Evolutionary conservation across 805 yeast genomes (phyloP).

Genomic region (Candida sakaeoensis): DNA sequence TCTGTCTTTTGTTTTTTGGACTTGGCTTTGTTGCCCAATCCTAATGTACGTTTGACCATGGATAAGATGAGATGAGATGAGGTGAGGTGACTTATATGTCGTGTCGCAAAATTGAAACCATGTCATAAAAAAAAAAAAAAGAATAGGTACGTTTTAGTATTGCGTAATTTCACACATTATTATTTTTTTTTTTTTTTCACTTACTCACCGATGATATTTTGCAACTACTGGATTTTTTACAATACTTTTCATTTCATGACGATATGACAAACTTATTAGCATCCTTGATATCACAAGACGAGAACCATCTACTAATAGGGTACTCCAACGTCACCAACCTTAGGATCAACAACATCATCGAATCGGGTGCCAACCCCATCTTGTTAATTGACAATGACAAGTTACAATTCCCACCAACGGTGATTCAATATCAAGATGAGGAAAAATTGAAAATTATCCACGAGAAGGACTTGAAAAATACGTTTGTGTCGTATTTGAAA

Average conservation of each 20-base stretch:
- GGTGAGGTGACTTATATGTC: too few species aligned
- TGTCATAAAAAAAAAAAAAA: neutral
- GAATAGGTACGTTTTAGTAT: neutral
- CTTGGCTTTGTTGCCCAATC: conserved; percentile 46
- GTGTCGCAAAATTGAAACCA: conserved; percentile 1
- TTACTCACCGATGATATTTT: neutral
- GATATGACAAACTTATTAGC: conserved; percentile 25
- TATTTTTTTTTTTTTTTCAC: conserved; percentile 2
- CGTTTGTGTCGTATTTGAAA: conserved; percentile 37
- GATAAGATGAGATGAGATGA: neutral
- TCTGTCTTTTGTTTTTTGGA: conserved; percentile 38
- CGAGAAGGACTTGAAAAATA: conserved; percentile 1
- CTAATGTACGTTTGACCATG: conserved; percentile 34
- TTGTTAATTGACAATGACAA: conserved; percentile 40
- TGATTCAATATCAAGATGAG: conserved; percentile 21
- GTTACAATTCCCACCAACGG: conserved; percentile 18
- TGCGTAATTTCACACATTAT: conserved; percentile 9
- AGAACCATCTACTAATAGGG: conserved; percentile 58
- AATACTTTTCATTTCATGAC: neutral
- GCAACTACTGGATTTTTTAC: neutral
- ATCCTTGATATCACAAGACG: conserved; percentile 45
- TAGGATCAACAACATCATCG: conserved; percentile 47
- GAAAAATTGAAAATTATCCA: conserved; percentile 23
- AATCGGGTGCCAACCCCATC: conserved; percentile 53
- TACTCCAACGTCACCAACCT: conserved; percentile 41